Evolutionary conservation across 2,329 filamentous ascomycete genomes (phyloP), one percentile per base, ranked within the genome.

Genomic region (Hymenoscyphus scutula): DNA sequence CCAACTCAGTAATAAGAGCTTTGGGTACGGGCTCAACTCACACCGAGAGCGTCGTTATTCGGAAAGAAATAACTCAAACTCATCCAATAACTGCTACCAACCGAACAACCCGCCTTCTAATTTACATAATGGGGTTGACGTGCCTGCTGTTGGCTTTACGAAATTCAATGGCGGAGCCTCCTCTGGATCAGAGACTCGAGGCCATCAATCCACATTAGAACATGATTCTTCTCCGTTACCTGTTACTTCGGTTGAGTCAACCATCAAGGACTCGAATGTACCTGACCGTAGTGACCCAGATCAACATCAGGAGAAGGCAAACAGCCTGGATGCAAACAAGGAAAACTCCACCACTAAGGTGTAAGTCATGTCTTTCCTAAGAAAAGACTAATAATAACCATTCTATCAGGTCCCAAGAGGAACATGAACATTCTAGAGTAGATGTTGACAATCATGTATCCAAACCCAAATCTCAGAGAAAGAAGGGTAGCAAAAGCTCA

Each of bases 261-360:
- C 41, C 15, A 2, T n/a, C 41, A 45, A 45, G n/a, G 41, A 19
- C 19, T 19, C 41, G 8, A 45, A 13, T 10, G 5, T n/a, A 45
- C n/a, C 5, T 8, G 17, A 41, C 17, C 17, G 4, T 41, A 17
- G 38, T n/a, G 38, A 48, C 10, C n/a, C n/a, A n/a, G n/a, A n/a
- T n/a, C n/a, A n/a, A n/a, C n/a, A n/a, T n/a, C n/a, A 48, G 41
- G 41, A 23, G 1, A 25, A 48, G 11, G n/a, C 11, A 11, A 23
- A n/a, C 7, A 23, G 8, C 13, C 11, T 4, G 19, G 19, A 23
- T 48, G 41, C 5, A 11, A 58, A 53, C 23, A 62, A 62, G 19
- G 60, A 58, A 23, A 62, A 62, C 32, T 58, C 32, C n/a, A 41
- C 55, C 7, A 58, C 23, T 19, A 62, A 62, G 32, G 41, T 48